phyloP scores from a whole-genome alignment of 176 grass and related monocot species.

The Zizania latifolia region DNA sequence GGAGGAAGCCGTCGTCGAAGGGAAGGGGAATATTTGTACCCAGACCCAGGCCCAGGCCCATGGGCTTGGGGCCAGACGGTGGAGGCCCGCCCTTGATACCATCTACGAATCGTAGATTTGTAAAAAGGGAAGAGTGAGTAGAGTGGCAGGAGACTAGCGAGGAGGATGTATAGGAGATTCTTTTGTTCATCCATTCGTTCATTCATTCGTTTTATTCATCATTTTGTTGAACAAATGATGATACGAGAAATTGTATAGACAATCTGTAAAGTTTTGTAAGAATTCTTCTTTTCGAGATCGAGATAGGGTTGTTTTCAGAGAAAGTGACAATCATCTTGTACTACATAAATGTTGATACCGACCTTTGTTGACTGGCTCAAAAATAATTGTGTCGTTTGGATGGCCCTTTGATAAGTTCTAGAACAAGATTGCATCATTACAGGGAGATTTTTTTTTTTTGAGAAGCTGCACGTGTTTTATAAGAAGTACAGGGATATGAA shows the following conservation, averaged over 20 bases:
- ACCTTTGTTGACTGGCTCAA: not conserved
- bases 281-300: no score
- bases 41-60: not conserved
- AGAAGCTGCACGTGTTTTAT: not conserved
- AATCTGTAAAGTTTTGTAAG: not conserved
- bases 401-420: not conserved
- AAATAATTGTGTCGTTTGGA: not conserved
- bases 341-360: not conserved
- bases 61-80: constrained; percentile 18
- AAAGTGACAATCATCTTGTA: not conserved
- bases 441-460: no score
- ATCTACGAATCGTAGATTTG: constrained; percentile 45
- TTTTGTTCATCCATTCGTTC: constrained; percentile 8
- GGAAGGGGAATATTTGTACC: not conserved
- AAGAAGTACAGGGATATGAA: no score
- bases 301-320: not conserved
- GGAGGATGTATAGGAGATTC: constrained; percentile 1
- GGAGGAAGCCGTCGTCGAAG: not conserved
- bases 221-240: not conserved
- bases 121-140: no score
- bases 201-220: not conserved
- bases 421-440: no score
- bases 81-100: constrained; percentile 50
- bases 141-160: not conserved
- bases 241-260: not conserved